Conservation (phyloP, 2,329 filamentous ascomycete genomes). For the Cytospora leucostoma region DNA sequence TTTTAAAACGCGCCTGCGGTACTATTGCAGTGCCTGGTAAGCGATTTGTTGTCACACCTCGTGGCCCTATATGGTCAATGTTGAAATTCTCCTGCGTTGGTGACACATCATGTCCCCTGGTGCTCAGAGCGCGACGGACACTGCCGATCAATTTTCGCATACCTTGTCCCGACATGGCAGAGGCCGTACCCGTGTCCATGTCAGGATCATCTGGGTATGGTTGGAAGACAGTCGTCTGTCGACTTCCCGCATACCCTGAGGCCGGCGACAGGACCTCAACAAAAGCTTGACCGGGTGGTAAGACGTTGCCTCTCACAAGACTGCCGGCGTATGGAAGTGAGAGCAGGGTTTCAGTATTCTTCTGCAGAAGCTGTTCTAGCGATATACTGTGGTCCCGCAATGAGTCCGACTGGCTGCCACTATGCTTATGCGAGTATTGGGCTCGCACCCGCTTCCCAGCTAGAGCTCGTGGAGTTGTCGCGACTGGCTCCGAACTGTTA, state of each 20-base stretch:
- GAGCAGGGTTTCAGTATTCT: slow-evolving; percentile 59
- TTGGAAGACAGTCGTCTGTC: slow-evolving; percentile 57
- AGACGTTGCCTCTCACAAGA: slow-evolving; percentile 81
- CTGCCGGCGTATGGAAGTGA: slow-evolving; percentile 74
- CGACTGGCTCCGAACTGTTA: slow-evolving; percentile 51
- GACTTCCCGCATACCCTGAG: slow-evolving; percentile 46
- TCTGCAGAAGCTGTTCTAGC: slow-evolving; percentile 50
- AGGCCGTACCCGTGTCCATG: slow-evolving; percentile 50
- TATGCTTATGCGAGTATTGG: slow-evolving; percentile 69
- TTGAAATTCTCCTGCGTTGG: slow-evolving; percentile 51
- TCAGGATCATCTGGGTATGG: slow-evolving; percentile 39
- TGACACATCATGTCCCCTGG: slow-evolving; percentile 47
- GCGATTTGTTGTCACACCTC: slow-evolving; percentile 58
- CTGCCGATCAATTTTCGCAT: slow-evolving; percentile 87
- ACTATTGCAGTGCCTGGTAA: slow-evolving; percentile 62
- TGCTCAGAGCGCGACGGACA: slow-evolving; percentile 79
- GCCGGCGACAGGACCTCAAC: slow-evolving; percentile 66
- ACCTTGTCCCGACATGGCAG: slow-evolving; percentile 68
- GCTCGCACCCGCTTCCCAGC: slow-evolving; percentile 62
- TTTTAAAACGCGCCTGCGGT: slow-evolving; percentile 52
- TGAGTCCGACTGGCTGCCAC: slow-evolving; percentile 85
- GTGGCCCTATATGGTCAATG: slow-evolving; percentile 51
- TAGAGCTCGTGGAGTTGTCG: slow-evolving; percentile 59
- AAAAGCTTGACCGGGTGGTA: slow-evolving; percentile 80
- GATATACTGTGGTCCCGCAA: slow-evolving; percentile 64